These are phyloP conservation scores for Ramalina intermedia DNA, from an alignment of 495 filamentous ascomycete genomes.

Conservation along the genomic window DNA sequence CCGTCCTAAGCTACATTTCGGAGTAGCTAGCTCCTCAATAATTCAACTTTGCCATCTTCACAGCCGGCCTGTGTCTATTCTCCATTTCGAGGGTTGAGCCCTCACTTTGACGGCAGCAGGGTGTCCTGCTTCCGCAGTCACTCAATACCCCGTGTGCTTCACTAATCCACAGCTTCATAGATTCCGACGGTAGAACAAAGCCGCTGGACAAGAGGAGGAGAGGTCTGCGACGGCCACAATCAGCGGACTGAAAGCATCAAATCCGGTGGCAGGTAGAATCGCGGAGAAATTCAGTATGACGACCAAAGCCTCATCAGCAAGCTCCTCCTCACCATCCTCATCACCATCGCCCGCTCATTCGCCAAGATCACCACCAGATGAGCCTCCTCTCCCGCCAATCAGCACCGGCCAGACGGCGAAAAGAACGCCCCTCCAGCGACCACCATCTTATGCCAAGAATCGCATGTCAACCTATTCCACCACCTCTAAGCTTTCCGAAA, in stretches of 20 bases:
- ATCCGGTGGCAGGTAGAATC: too few relatives aligned
- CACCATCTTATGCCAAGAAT: conserved; percentile 58
- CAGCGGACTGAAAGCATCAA: too few relatives aligned
- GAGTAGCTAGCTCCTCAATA: background rate
- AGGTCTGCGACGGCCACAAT: too few relatives aligned
- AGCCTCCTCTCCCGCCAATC: conserved; percentile 39
- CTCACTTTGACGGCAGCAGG: background rate
- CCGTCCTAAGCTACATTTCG: background rate
- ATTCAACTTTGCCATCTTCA: background rate
- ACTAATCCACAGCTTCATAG: too few relatives aligned
- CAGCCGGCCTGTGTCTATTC: conserved; percentile 12
- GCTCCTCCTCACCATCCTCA: conserved; percentile 12
- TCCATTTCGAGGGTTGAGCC: background rate
- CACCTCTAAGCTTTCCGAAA: conserved; percentile 40
- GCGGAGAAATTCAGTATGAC: background rate
- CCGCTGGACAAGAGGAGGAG: too few relatives aligned
- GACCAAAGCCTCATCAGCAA: background rate
- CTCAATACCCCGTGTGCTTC: too few relatives aligned
- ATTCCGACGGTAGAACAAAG: too few relatives aligned
- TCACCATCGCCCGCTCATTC: conserved; percentile 22
- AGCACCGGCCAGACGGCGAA: conserved; percentile 45
- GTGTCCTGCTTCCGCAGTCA: too few relatives aligned
- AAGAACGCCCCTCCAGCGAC: conserved; percentile 44
- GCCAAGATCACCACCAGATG: conserved; percentile 26
- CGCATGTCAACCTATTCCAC: conserved; percentile 56